Base-by-base conservation (phyloP, 768 basidiomycete genomes). In the Pleurotus tuoliensis region DNA sequence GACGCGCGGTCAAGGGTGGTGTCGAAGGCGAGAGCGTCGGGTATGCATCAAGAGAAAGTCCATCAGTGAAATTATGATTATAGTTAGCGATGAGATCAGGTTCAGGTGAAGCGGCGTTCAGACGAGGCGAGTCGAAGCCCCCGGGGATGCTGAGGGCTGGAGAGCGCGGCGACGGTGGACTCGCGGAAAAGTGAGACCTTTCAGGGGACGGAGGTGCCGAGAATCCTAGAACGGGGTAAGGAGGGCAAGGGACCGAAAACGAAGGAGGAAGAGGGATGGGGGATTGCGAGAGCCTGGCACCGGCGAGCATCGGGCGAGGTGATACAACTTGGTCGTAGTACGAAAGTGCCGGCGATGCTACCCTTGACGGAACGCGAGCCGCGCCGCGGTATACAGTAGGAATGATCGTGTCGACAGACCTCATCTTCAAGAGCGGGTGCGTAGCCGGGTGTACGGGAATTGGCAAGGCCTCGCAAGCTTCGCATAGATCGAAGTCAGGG, bases 401-500 rank as follows among this genome's bases (percentile, higher is more conserved):
- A 25, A 85, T 67, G 13, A 76, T 65, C 3, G 81, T 76, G 15
- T 79, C 78, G 1, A 74, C 59, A 0, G 73, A 74, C 64, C 75
- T 85, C 70, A 94, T 74, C 81, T 93, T 94, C 64, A 93, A 66
- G 65, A 95, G 58, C 0, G 86, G 82, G 64, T 95, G 93, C 30
- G 71, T 81, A 11, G 67, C 57, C 0, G 90, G 89, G 66, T 95
- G 92, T 11, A 89, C 74, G 4, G 84, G 71, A 58, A 93, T 88
- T 0, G 92, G 92, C 56, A 83, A 77, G 4, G 90, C 85, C 71
- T 94, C 92, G 70, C 93, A 95, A 52, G 69, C 69, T 56, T 78
- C 75, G 70, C 92, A 95, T 15, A 94, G 76, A 64, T 95, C 93
- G 62, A 84, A 93, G 67, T 94, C 89, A 0, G 80, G 77, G 70